These are phyloP conservation scores for Fraxinus albicans DNA, from an alignment of 305 asterid species.

Conservation along the genomic window DNA sequence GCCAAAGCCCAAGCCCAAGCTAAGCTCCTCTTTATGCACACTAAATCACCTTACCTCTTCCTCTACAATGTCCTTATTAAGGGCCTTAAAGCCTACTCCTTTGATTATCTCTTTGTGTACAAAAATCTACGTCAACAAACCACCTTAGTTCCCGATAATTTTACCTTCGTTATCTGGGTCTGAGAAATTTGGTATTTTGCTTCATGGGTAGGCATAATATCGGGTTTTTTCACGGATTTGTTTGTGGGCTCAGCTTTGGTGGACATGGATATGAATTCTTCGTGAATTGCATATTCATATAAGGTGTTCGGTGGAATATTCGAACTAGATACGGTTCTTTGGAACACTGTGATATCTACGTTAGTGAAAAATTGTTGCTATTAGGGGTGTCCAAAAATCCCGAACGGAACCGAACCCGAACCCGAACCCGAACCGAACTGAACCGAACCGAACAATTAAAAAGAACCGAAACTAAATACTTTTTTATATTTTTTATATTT, in stretches of 20 bases:
- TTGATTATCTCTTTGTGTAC: conserved; percentile 49
- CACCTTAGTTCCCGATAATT: conserved; percentile 56
- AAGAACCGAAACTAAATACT: too few species aligned
- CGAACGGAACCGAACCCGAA: too few species aligned
- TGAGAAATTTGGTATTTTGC: conserved; percentile 49
- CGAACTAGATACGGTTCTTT: conserved; percentile 65
- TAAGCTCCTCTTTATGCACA: conserved; percentile 47
- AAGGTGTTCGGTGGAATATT: conserved; percentile 73
- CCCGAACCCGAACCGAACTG: too few species aligned
- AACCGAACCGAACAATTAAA: too few species aligned
- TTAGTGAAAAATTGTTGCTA: conserved; percentile 61
- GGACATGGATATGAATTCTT: conserved; percentile 50
- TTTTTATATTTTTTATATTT: too few species aligned
- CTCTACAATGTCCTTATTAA: conserved; percentile 70
- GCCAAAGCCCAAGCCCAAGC: conserved; percentile 42
- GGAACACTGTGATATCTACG: conserved; percentile 80
- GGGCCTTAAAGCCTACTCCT: conserved; percentile 50
- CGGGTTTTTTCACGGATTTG: conserved; percentile 59
- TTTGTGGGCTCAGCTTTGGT: conserved; percentile 80
- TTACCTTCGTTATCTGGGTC: conserved; percentile 36
- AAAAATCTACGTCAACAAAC: conserved; percentile 37
- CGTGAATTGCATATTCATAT: conserved; percentile 40
- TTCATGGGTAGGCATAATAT: conserved; percentile 67
- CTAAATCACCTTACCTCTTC: conserved; percentile 60
- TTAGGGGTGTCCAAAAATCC: too few species aligned